These are phyloP conservation scores for Pythium aristosporum DNA, from an alignment of 352 stramenopile genomes.

Conservation along the genomic window DNA sequence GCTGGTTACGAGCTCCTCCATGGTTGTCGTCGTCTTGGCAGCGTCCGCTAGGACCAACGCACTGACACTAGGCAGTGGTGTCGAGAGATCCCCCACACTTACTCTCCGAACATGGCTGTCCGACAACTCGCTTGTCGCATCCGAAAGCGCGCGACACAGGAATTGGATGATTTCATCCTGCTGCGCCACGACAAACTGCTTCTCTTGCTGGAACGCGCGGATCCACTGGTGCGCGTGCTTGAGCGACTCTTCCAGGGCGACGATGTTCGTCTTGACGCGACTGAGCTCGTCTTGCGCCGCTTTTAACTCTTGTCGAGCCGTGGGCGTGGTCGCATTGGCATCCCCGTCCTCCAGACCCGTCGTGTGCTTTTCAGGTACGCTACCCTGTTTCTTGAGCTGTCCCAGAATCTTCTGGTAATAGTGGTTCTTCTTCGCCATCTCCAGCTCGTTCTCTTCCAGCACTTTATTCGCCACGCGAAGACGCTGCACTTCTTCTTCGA, in stretches of 20 bases:
- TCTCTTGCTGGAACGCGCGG: conserved; percentile 47
- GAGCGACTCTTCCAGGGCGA: conserved; percentile 33
- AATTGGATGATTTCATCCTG: conserved; percentile 73
- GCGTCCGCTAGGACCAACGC: too few relatives aligned
- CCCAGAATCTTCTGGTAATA: conserved; percentile 73
- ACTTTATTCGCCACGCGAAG: conserved; percentile 53
- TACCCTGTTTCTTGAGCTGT: conserved; percentile 40
- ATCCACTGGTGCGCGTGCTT: conserved; percentile 47
- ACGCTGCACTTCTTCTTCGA: conserved; percentile 46
- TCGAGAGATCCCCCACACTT: background rate
- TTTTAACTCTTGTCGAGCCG: background rate
- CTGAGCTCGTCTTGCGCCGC: background rate
- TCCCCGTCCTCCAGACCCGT: background rate
- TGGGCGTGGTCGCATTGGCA: background rate
- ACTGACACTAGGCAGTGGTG: background rate
- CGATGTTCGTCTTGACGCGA: conserved; percentile 12
- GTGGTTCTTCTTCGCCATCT: conserved; percentile 62
- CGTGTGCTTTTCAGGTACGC: background rate
- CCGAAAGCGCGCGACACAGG: conserved; percentile 38
- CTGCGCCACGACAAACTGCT: conserved; percentile 55
- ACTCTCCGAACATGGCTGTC: background rate
- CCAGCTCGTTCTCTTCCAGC: conserved; percentile 47
- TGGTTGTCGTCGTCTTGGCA: conserved; percentile 30
- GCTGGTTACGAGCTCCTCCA: conserved; percentile 36
- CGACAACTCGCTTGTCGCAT: conserved; percentile 26